Evolutionary conservation across 164 flowering plant species (phyloP), one percentile per base, ranked within the genome.

Genomic region (Warburgia ugandensis): DNA sequence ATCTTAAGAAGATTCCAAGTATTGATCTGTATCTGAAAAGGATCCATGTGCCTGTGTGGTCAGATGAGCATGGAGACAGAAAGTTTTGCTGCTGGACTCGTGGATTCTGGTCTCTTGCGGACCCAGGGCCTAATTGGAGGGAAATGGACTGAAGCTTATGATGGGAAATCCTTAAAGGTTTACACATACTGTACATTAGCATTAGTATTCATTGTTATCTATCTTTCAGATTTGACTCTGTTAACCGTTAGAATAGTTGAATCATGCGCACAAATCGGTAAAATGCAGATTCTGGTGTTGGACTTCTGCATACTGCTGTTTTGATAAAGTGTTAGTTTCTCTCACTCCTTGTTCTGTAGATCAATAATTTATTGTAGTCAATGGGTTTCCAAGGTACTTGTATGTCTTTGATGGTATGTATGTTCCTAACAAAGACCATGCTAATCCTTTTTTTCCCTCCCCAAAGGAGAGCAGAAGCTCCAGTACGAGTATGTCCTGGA

Each of bases 61-160:
- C 77, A 85, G 95, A 75, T 79, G 19, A 82, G 77, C 61, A 74
- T 54, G 68, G 81, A 69, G 2, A 62, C 94, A 5, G 41, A 70
- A 44, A 66, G 64, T 56, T 46, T 71, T 58, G 68, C 68, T 44
- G 55, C 70, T 61, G 49, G 62, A 45, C 73, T 90, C 7, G 72
- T 36, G 35, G 62, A 54, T 57, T 63, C 79, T 9, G 87, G 92
- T 17, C 57, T 91, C 6, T 55, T 86, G 5, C 72, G 66, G 30
- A 83, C 56, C 30, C 83, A 84, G 63, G 96, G 87, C 10, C 84
- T 91, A 31, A 79, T 87, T 29, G 96, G 87, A 50, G 94, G 92
- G 32, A 91, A 83, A 62, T 91, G 96, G 97, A 67, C 58, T 44
- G 87, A 77, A 51, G 84, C 96, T 8, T 76, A 86, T 69, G 95